Conservation (phyloP, 495 filamentous ascomycete species). For the Neurospora sp. region DNA sequence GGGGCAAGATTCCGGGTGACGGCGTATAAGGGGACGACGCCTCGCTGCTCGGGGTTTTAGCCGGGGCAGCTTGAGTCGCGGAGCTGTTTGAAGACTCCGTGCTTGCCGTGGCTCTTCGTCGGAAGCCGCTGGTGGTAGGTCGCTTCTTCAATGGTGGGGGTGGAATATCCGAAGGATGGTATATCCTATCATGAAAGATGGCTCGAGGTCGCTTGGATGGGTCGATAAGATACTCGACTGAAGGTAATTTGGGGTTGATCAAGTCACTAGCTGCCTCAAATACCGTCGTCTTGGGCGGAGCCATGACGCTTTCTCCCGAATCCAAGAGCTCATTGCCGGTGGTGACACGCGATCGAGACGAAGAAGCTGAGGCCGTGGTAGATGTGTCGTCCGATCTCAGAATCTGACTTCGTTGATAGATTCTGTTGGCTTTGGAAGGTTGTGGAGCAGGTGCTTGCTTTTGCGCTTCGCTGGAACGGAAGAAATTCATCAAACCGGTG, state of each 20-base stretch:
- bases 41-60: constrained; percentile 4
- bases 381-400: constrained; percentile 36
- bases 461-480: constrained; percentile 29
- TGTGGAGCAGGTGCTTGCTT: constrained; percentile 23
- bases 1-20: constrained; percentile 9
- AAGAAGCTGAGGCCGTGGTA: constrained; percentile 20
- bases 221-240: constrained; percentile 67
- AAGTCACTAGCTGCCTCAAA: constrained; percentile 92
- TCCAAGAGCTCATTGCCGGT: constrained; percentile 34
- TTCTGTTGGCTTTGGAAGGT: constrained; percentile 48
- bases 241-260: constrained; percentile 79
- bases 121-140: constrained; percentile 27
- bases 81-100: not conserved
- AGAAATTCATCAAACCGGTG: constrained; percentile 54
- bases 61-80: not conserved
- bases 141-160: constrained; percentile 59
- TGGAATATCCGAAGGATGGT: constrained; percentile 88
- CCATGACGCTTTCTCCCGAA: constrained; percentile 34
- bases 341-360: constrained; percentile 29
- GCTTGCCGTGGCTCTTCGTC: constrained; percentile 13
- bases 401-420: constrained; percentile 73
- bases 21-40: constrained; percentile 6
- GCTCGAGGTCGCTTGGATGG: constrained; percentile 76
- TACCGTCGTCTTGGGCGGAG: constrained; percentile 85
- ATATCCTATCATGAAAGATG: constrained; percentile 95